phyloP scores from a whole-genome alignment of 164 flowering plant species.

The Echeveria elegans region DNA sequence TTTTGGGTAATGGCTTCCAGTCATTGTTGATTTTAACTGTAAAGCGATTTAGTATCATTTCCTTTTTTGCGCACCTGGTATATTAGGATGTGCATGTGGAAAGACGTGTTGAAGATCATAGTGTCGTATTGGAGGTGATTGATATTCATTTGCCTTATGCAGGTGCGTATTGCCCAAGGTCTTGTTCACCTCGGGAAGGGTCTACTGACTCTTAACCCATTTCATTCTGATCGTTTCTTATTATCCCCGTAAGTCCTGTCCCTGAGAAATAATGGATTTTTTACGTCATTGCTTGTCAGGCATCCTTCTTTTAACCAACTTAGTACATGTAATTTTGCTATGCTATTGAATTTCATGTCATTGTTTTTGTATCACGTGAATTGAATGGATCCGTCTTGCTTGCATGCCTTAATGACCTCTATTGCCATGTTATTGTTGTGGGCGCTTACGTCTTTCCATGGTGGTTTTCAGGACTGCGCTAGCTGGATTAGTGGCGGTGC shows the following conservation, averaged over 20 bases:
- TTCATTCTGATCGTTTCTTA: conserved; percentile 84
- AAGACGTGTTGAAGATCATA: background rate
- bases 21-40: background rate
- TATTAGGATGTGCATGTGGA: background rate
- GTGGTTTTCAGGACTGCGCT: conserved; percentile 56
- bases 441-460: background rate
- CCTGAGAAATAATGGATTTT: background rate
- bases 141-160: conserved; percentile 16
- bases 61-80: background rate
- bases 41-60: background rate
- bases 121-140: background rate
- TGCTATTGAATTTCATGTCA: background rate
- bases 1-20: conserved; percentile 55
- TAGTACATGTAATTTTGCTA: background rate
- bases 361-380: background rate
- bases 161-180: conserved; percentile 99
- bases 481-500: conserved; percentile 65
- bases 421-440: background rate
- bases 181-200: conserved; percentile 96
- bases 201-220: conserved; percentile 78
- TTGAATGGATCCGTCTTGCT: background rate
- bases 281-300: too few species aligned
- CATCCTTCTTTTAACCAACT: background rate
- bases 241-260: conserved; percentile 70
- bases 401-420: background rate